These are phyloP conservation scores for Huntiella decipiens DNA, from an alignment of 2,329 filamentous ascomycete species.

Conservation along the genomic window DNA sequence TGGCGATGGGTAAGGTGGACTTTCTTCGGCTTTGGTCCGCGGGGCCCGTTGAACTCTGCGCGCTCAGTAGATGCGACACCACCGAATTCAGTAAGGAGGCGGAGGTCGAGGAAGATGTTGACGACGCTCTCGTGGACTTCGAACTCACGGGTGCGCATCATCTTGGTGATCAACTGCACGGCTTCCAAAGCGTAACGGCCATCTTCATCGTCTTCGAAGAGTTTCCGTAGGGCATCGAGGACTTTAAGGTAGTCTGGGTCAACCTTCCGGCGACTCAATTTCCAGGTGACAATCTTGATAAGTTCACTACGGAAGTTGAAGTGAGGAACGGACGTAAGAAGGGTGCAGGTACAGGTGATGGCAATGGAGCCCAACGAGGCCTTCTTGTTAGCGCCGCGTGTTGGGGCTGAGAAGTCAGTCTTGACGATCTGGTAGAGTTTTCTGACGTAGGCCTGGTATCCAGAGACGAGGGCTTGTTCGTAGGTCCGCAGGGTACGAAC, in stretches of 20 bases:
- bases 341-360: conserved; percentile 65
- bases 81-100: conserved; percentile 72
- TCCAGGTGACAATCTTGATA: conserved; percentile 68
- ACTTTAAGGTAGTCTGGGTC: conserved; percentile 65
- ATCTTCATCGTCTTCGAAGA: conserved; percentile 79
- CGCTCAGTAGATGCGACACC: conserved; percentile 63
- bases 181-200: conserved; percentile 76
- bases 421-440: conserved; percentile 52
- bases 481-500: conserved; percentile 65
- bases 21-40: conserved; percentile 51
- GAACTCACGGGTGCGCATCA: conserved; percentile 83
- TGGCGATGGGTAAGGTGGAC: conserved; percentile 79
- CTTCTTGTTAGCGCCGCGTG: conserved; percentile 4
- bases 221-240: conserved; percentile 54
- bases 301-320: conserved; percentile 92
- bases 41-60: conserved; percentile 37
- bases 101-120: conserved; percentile 78
- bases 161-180: conserved; percentile 68
- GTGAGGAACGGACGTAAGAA: conserved; percentile 70
- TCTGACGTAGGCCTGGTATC: conserved; percentile 72
- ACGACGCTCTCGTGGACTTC: conserved; percentile 66
- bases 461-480: conserved; percentile 69
- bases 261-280: conserved; percentile 52
- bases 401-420: conserved; percentile 22
- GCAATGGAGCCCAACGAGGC: conserved; percentile 51